These are phyloP conservation scores for Phytophthora boehmeriae DNA, from an alignment of 352 stramenopile species.

Conservation along the genomic window DNA sequence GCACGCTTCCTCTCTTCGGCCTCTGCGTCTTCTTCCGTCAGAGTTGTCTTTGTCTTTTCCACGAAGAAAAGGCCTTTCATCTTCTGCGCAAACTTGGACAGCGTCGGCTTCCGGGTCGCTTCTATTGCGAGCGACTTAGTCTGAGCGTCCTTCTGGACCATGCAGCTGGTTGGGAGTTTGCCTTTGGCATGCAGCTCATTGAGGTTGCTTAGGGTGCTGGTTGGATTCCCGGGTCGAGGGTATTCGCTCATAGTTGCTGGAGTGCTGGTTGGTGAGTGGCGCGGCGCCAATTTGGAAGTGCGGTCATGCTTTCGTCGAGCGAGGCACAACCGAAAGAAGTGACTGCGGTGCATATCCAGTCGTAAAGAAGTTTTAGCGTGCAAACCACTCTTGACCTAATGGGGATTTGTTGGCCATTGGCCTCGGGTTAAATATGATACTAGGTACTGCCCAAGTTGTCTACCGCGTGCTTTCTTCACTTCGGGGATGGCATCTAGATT, in stretches of 20 bases:
- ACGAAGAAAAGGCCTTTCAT: conserved; percentile 21
- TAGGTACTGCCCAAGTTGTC: no score
- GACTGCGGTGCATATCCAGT: no score
- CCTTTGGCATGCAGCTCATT: neutral
- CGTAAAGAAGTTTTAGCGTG: no score
- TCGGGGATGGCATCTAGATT: no score
- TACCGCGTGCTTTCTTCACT: no score
- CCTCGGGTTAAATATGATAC: no score
- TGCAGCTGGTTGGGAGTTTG: neutral
- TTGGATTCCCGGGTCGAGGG: neutral
- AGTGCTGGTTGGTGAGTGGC: no score
- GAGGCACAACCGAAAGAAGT: no score
- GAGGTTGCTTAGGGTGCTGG: conserved; percentile 10
- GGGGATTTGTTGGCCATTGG: no score
- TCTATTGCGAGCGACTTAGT: neutral
- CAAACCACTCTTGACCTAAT: no score
- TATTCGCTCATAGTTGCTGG: conserved; percentile 1
- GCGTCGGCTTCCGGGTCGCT: conserved; percentile 9
- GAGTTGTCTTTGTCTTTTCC: conserved; percentile 13
- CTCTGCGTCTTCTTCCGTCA: neutral
- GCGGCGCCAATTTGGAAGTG: no score
- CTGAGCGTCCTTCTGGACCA: conserved; percentile 6
- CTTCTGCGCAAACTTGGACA: conserved; percentile 22
- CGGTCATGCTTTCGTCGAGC: no score
- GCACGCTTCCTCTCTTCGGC: conserved; percentile 23